These are phyloP conservation scores for Colletotrichum liaoningense DNA, from an alignment of 2,329 filamentous ascomycete genomes.

Conservation along the genomic window DNA sequence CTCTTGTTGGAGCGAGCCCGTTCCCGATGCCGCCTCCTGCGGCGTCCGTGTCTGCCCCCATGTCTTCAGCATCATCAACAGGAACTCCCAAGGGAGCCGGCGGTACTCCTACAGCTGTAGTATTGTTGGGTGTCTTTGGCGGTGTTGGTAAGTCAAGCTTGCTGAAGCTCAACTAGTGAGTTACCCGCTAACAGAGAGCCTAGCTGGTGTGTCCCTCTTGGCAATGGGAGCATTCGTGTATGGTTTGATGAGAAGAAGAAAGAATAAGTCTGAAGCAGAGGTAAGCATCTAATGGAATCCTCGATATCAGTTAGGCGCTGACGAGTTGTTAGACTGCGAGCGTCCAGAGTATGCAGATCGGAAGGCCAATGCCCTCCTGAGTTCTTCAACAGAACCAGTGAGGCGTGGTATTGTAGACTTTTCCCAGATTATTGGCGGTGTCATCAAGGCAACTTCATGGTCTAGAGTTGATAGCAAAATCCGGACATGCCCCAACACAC, in stretches of 20 bases:
- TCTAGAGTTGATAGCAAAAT: not conserved
- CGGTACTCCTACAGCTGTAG: constrained; percentile 27
- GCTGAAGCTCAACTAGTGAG: not conserved
- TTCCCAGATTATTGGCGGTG: not conserved
- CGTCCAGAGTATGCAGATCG: constrained; percentile 26
- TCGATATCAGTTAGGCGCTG: not conserved
- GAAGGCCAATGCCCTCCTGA: constrained; percentile 28
- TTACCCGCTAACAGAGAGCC: not conserved
- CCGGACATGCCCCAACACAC: not conserved
- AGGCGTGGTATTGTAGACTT: not conserved
- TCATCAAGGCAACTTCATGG: not conserved
- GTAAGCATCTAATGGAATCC: not conserved
- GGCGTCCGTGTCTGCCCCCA: not conserved
- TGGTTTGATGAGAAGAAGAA: constrained; percentile 24
- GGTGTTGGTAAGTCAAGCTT: constrained; percentile 21
- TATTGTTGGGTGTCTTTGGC: constrained; percentile 27
- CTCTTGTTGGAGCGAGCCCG: not conserved
- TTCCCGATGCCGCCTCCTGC: constrained; percentile 6
- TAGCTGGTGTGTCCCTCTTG: constrained; percentile 27
- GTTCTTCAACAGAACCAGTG: not conserved
- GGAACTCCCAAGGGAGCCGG: constrained; percentile 7
- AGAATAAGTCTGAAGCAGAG: constrained; percentile 4
- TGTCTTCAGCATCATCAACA: constrained; percentile 15
- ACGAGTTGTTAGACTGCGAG: not conserved
- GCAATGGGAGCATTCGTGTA: constrained; percentile 31